Conservation (phyloP, 345 rosid species). For the Murraya koenigii region DNA sequence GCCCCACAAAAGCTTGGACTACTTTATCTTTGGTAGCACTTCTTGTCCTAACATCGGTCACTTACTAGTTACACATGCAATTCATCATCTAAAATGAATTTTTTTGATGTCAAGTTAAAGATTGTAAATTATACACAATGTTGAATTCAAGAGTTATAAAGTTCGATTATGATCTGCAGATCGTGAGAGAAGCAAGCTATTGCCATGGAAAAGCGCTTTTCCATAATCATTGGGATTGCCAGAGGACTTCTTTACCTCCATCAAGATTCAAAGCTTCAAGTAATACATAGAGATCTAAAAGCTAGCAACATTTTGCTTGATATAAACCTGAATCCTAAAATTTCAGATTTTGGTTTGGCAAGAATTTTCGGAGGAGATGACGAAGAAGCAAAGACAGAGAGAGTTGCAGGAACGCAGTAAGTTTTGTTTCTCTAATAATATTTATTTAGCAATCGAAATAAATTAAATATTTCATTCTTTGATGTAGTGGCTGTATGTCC, state of each 20-base stretch:
- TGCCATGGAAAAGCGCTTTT: slow-evolving; percentile 26
- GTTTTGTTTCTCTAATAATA: background rate
- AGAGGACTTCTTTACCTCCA: slow-evolving; percentile 52
- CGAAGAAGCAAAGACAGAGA: slow-evolving; percentile 31
- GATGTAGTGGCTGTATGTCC: slow-evolving; percentile 24
- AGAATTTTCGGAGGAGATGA: slow-evolving; percentile 25
- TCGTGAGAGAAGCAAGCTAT: slow-evolving; percentile 14
- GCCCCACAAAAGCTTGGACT: slow-evolving; percentile 34
- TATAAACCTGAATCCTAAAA: slow-evolving; percentile 29
- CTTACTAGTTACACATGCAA: background rate
- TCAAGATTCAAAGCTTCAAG: slow-evolving; percentile 44
- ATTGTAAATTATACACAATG: background rate
- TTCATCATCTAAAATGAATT: background rate
- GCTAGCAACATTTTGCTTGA: slow-evolving; percentile 36
- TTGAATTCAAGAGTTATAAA: background rate
- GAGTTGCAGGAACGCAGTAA: slow-evolving; percentile 53
- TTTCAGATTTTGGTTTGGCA: slow-evolving; percentile 43
- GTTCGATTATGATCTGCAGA: slow-evolving; percentile 22
- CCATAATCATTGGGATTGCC: slow-evolving; percentile 43
- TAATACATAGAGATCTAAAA: slow-evolving; percentile 47
- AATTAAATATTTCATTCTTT: background rate
- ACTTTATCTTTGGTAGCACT: slow-evolving; percentile 32
- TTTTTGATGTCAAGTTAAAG: background rate
- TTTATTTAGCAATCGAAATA: background rate
- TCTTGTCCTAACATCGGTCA: background rate